Evolutionary conservation across 129 eudicot species (phyloP).

Genomic region (Tagetes erecta): DNA sequence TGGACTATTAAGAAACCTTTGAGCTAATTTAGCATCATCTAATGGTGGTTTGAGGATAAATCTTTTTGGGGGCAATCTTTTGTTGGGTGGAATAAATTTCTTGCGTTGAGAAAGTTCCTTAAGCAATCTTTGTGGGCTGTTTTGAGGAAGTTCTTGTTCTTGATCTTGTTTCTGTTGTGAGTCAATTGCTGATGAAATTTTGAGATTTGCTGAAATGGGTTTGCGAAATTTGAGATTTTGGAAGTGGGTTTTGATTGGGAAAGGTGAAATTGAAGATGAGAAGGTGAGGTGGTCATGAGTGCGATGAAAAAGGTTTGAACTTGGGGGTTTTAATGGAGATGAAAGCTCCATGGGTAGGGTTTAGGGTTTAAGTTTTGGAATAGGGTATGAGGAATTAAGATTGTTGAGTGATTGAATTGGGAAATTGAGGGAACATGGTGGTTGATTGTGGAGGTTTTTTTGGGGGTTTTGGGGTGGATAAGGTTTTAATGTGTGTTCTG

Average conservation of each 20-base stretch:
- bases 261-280: constrained; percentile 63
- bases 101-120: constrained; percentile 81
- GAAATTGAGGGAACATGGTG: constrained; percentile 24
- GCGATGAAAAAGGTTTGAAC: constrained; percentile 51
- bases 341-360: constrained; percentile 41
- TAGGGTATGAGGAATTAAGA: constrained; percentile 22
- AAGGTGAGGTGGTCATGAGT: constrained; percentile 58
- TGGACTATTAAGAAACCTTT: constrained; percentile 88
- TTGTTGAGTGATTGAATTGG: constrained; percentile 12
- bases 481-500: constrained; percentile 28
- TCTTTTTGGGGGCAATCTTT: constrained; percentile 71
- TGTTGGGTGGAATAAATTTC: constrained; percentile 65
- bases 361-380: not conserved
- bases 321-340: constrained; percentile 38
- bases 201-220: constrained; percentile 31
- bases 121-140: constrained; percentile 89
- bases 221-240: constrained; percentile 36
- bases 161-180: constrained; percentile 56
- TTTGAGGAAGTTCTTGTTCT: constrained; percentile 57
- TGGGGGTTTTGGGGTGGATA: constrained; percentile 54
- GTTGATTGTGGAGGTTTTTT: constrained; percentile 46
- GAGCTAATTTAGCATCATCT: constrained; percentile 79
- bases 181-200: constrained; percentile 53
- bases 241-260: constrained; percentile 60
- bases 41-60: constrained; percentile 89